Percentiles rank a stretch among this genome's conserved stretches.
These are phyloP conservation scores for Talaromyces wortmannii DNA, from an alignment of 495 filamentous ascomycete species.

Conservation along the genomic window DNA sequence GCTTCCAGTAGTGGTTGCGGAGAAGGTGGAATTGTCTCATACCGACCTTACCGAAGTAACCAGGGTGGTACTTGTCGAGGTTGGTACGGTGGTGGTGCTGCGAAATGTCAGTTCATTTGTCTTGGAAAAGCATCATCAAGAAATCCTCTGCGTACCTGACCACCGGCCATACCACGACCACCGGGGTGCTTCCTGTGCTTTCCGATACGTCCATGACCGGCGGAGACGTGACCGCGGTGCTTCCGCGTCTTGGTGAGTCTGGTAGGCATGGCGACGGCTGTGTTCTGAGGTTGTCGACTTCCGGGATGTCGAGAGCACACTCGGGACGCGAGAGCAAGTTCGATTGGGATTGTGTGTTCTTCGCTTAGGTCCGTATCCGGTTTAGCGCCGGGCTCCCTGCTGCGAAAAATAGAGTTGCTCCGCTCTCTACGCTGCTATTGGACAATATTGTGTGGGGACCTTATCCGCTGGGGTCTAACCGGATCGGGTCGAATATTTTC, in stretches of 20 bases:
- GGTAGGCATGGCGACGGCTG: constrained; percentile 7
- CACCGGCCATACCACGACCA: constrained; percentile 95
- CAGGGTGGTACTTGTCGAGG: constrained; percentile 89
- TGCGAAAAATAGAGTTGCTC: constrained; percentile 4
- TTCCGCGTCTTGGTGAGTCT: constrained; percentile 9
- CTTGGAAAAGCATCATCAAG: neutral
- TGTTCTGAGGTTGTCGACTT: constrained; percentile 6
- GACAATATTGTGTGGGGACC: neutral
- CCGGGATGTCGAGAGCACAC: neutral
- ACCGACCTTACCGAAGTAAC: constrained; percentile 98
- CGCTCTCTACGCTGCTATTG: neutral
- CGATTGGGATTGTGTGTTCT: constrained; percentile 6
- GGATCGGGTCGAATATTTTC: neutral
- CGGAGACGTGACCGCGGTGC: constrained; percentile 83
- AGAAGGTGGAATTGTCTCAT: constrained; percentile 94
- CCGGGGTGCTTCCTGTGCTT: constrained; percentile 92
- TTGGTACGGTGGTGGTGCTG: constrained; percentile 94
- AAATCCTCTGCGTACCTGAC: constrained; percentile 27
- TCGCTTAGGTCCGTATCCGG: constrained; percentile 1
- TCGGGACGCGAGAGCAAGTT: neutral
- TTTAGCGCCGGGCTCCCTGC: constrained; percentile 1
- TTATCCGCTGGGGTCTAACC: neutral
- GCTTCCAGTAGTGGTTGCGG: constrained; percentile 88
- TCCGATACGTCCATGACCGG: constrained; percentile 86
- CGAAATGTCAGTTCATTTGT: neutral